Base-by-base conservation (phyloP, 2,329 filamentous ascomycete species). In the Clonostachys rosea region DNA sequence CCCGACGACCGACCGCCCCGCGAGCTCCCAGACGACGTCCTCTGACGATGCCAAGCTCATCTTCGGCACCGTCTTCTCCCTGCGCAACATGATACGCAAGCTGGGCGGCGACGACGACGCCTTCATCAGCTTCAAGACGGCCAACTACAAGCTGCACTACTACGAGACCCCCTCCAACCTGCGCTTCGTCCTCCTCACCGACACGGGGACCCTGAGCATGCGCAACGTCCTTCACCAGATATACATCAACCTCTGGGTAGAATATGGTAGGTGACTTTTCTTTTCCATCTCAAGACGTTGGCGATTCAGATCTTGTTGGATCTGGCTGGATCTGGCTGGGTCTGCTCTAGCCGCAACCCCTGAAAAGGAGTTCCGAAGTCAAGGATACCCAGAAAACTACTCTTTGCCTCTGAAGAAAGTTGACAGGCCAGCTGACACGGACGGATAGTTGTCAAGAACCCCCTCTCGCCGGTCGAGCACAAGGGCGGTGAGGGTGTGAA, bases 141-240 rank as follows among this genome's bases (percentile, higher is more conserved):
- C 80, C 56, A 87, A 96, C 69, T 99, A 99, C 78, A 96, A 96
- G 72, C 81, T 99, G 58, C 94, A 99, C 72, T 99, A 95, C 75
- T 99, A 96, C 77, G 94, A 99, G 75, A 97, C 94, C 12, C 91
- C 91, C 1, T 94, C 91, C 45, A 95, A 89, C 65, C 84, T 95
- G 68, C 95, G 96, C 63, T 95, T 97, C 63, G 91, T 96, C 62
- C 89, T 99, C 85, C 77, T 97, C 62, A 97, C 94, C 20, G 94
- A 97, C 69, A 89, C 88, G 36, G 87, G 83, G 55, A 88, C 89
- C 49, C 81, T 87, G 55, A 96, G 91, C 68, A 92, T 99, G 83
- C 83, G 91, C 41, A 90, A 95, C 58, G 92, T 95, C 18, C 71
- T 99, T 60, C 91, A 99, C 65, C 94, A 99, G 76, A 96, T 99